Percentiles rank a stretch among this genome's conserved stretches.
Evolutionary conservation across 306 rosid species (phyloP).

Genomic region (Albizia julibrissin): DNA sequence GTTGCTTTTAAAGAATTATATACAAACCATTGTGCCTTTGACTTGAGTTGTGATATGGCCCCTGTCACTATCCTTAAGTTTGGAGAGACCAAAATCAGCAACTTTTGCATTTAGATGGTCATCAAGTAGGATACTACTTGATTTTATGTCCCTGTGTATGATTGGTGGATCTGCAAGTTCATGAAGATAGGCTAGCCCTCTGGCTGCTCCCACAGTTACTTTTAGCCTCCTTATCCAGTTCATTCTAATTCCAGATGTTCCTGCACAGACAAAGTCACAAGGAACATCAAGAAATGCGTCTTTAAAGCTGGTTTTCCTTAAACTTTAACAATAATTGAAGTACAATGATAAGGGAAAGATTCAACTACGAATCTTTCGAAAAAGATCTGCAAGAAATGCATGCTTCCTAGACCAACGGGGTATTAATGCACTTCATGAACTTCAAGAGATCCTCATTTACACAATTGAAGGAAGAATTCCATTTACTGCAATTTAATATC

Average conservation of each 20-base stretch:
- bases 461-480: background rate
- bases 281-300: background rate
- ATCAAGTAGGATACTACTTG: constrained; percentile 71
- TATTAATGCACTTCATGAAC: background rate
- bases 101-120: constrained; percentile 66
- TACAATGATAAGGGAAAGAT: background rate
- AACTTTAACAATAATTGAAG: background rate
- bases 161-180: constrained; percentile 72
- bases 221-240: constrained; percentile 71
- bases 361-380: background rate
- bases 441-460: background rate
- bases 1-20: background rate
- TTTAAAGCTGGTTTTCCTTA: background rate
- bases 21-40: constrained; percentile 79
- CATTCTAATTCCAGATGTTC: constrained; percentile 60
- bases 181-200: constrained; percentile 77
- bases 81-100: constrained; percentile 85
- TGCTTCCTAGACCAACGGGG: background rate
- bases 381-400: background rate
- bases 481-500: background rate
- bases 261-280: constrained; percentile 34
- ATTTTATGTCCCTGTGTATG: constrained; percentile 79
- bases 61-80: constrained; percentile 55
- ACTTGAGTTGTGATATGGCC: constrained; percentile 75
- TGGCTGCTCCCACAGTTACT: constrained; percentile 67